Percentiles rank a stretch among this genome's conserved stretches.
Evolutionary conservation across 2,329 filamentous ascomycete species (phyloP).

Genomic region (Diaporthe ampelina): DNA sequence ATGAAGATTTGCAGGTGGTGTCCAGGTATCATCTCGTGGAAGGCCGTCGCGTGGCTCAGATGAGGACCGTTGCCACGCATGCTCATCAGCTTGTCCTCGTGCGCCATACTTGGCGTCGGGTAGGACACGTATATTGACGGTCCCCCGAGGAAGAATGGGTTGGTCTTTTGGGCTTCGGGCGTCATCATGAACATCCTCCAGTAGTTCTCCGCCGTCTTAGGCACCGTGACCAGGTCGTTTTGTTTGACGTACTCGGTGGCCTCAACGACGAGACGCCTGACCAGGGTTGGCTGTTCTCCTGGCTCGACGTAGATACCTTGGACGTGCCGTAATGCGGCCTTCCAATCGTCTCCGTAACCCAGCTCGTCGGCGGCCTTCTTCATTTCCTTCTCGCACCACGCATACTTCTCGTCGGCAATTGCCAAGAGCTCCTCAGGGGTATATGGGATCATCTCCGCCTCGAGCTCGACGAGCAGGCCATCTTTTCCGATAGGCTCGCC

Average conservation of each 20-base stretch:
- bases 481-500: constrained; percentile 69
- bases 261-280: constrained; percentile 64
- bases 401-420: constrained; percentile 65
- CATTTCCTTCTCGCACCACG: constrained; percentile 70
- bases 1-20: constrained; percentile 68
- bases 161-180: constrained; percentile 65
- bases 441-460: constrained; percentile 71
- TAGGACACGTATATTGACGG: constrained; percentile 68
- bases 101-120: constrained; percentile 65
- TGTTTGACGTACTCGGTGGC: constrained; percentile 66
- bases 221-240: constrained; percentile 69
- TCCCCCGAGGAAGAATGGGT: constrained; percentile 73
- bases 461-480: constrained; percentile 65
- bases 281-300: constrained; percentile 66
- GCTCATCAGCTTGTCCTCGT: constrained; percentile 70
- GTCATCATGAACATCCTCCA: constrained; percentile 71
- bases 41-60: constrained; percentile 70
- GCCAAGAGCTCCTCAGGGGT: constrained; percentile 67
- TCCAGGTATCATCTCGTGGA: constrained; percentile 73
- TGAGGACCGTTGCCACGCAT: constrained; percentile 72
- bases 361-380: constrained; percentile 62
- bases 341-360: constrained; percentile 64
- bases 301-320: constrained; percentile 68
- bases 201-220: constrained; percentile 64
- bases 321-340: constrained; percentile 66